Base-by-base conservation (phyloP, 805 yeast genomes). In the Vanderwaltozyma tropicalis region DNA sequence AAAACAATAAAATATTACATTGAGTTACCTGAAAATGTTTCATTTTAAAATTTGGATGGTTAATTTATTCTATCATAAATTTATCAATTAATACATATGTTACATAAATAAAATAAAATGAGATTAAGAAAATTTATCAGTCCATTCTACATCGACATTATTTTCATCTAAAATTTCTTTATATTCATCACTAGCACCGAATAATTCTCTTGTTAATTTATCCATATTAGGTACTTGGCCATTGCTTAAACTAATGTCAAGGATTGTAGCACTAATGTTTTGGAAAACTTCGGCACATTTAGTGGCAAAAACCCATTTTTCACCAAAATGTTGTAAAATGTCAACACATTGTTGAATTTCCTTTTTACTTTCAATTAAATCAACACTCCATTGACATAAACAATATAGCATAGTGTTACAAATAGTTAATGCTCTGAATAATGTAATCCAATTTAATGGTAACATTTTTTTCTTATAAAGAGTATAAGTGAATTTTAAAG, bases 391-490 rank as follows among this genome's bases (percentile, higher is more conserved):
- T 32, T 65, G 67, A 35, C 71, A 66, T 15, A 72, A 43, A 45
- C 76, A 71, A 45, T 63, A 68, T 2, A 71, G 46, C 15, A 71
- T 57, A 1, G 71, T 66, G 16, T 72, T 64, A 49, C 74, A 69
- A n/a, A 63, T 62, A 13, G 69, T 64, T 22, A 72, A 41, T 19
- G 72, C 64, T 37, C 72, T 57, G 44, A 68, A 66, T 9, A 68
- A 47, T 1, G 74, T 68, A 16, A 69, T 65, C 77, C 77, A 72
- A 40, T 68, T 70, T 41, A 68, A 49, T 0, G 76, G 76, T 24
- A 71, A 48, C 29, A 66, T 46, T 34, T 64, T 67, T 9, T 67
- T 58, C 29, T 65, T 62, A 52, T 67, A 71, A 4, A 71, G 43
- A 30, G 61, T 63, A 52, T 70, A 70, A 1, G 71, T 67, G 46